Conservation (phyloP, 2,329 filamentous ascomycete species). For the Aphanocladium album region DNA sequence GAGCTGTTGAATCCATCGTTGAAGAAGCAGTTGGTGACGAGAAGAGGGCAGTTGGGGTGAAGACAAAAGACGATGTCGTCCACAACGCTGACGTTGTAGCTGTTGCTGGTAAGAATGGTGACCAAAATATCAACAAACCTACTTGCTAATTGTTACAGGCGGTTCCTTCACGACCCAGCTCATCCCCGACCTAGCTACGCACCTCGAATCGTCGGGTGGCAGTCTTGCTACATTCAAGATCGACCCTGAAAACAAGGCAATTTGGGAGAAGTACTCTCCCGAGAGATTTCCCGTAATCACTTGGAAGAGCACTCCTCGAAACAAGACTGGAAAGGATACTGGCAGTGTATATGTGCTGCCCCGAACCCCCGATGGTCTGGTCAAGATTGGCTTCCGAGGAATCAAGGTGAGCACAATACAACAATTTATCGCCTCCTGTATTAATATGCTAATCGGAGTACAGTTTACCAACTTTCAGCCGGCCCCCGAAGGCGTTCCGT, state of each 20-base stretch:
- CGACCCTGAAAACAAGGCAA: constrained; percentile 16
- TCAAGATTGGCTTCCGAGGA: constrained; percentile 27
- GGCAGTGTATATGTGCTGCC: constrained; percentile 27
- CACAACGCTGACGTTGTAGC: constrained; percentile 20
- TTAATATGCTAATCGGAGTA: background rate
- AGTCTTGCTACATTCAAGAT: constrained; percentile 26
- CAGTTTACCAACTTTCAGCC: constrained; percentile 29
- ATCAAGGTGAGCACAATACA: constrained; percentile 19
- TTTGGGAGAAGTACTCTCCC: constrained; percentile 30
- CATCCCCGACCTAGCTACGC: constrained; percentile 23
- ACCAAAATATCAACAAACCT: background rate
- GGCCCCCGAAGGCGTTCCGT: constrained; percentile 23
- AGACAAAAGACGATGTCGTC: constrained; percentile 18
- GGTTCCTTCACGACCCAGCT: constrained; percentile 29
- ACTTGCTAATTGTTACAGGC: constrained; percentile 16
- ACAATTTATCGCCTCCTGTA: background rate
- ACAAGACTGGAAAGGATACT: constrained; percentile 23
- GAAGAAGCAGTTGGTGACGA: constrained; percentile 10
- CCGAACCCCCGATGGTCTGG: constrained; percentile 21
- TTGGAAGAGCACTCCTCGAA: constrained; percentile 26
- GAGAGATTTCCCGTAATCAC: constrained; percentile 28
- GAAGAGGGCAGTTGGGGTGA: constrained; percentile 18
- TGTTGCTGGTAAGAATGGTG: constrained; percentile 20
- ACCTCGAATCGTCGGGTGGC: constrained; percentile 26
- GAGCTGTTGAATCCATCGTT: constrained; percentile 21